Conservation (phyloP, 345 rosid species). For the Pugionium cornutum region DNA sequence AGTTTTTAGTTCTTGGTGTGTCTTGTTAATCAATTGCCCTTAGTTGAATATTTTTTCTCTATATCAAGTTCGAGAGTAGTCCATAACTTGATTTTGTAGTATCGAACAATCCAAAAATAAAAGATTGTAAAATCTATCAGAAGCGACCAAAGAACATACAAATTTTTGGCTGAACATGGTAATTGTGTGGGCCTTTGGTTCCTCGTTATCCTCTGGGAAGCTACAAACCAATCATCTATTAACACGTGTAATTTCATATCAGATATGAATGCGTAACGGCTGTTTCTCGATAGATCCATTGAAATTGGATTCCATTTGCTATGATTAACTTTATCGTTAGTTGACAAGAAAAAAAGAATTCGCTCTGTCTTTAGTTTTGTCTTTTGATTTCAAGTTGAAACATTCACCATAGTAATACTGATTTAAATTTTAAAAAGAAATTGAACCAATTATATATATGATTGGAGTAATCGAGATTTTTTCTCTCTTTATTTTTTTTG, state of each 20-base stretch:
- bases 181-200: too few relatives aligned
- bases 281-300: constrained; percentile 32
- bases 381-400: not conserved
- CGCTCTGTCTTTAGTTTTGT: constrained; percentile 5
- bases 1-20: not conserved
- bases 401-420: too few relatives aligned
- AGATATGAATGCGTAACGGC: constrained; percentile 14
- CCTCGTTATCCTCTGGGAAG: not conserved
- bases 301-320: constrained; percentile 31
- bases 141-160: not conserved
- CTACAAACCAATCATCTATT: not conserved
- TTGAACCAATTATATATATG: too few relatives aligned
- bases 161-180: constrained; percentile 1
- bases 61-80: too few relatives aligned
- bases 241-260: constrained; percentile 8
- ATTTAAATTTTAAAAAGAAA: too few relatives aligned
- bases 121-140: not conserved
- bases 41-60: too few relatives aligned
- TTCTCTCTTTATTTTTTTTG: not conserved
- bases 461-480: too few relatives aligned
- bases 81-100: too few relatives aligned
- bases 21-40: constrained; percentile 17
- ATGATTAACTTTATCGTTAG: constrained; percentile 24
- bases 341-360: not conserved
- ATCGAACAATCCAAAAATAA: too few relatives aligned